Evolutionary conservation across 2,329 filamentous ascomycete species (phyloP), one percentile per base, ranked within the genome.

Genomic region (Hypoxylon sp.): DNA sequence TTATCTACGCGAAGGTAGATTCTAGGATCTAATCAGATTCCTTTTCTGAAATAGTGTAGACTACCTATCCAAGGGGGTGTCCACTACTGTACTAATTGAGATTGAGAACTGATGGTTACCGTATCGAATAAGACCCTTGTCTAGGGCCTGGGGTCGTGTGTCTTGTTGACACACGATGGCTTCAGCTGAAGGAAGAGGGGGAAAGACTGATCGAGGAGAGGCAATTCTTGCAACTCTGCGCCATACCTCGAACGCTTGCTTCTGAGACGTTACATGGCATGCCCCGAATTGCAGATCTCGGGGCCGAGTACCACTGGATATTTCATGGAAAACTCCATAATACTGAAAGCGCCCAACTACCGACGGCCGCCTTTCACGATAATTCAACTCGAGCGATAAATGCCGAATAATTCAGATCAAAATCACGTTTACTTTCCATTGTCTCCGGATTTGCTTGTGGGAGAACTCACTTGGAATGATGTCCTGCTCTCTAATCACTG

Each of bases 191-290:
- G 42, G 22, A 28, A 45, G 33, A 24, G 50, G 36, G 18, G 36
- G 18, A 40, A 40, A 20, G 16, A 18, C 5, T 8, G 22, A 53
- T 44, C 32, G 20, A 53, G 30, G 38, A 40, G 33, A 16, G 28
- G 36, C 16, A 12, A 40, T 16, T 40, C 20, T 11, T 7, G 16
- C 20, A 8, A 6, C 16, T 40, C 20, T 40, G 5, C 9, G 8
- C 36, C 36, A 18, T 18, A 30, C 28, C 36, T 59, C 28, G 16
- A 18, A 16, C 30, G 38, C 14, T 59, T 45, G 18, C 20, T 51
- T 26, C 44, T n/a, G 54, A 20, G 18, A 50, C 42, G 48, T 60
- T 38, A 60, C 56, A 60, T 52, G 56, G 40, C 40, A 28, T 38
- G n/a, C 14, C 16, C 12, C 8, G 32, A 52, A 40, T 18, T 40